Base-by-base conservation (phyloP, 1,284 basidiomycete species). In the Cryptococcus hybrid region DNA sequence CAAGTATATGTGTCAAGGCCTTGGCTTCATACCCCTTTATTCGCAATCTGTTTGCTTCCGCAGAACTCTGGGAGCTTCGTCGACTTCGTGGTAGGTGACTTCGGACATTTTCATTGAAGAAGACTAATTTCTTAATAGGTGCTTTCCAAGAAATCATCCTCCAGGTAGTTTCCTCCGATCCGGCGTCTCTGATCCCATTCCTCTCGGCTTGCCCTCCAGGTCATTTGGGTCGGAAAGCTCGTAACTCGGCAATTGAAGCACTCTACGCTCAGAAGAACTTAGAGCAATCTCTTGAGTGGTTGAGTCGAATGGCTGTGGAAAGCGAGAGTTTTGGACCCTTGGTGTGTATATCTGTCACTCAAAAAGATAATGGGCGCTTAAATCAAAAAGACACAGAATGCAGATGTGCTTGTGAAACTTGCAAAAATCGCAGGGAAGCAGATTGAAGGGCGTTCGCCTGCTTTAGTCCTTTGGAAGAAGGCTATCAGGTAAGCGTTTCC, bases 41-140 rank as follows among this genome's bases (percentile, higher is more conserved):
- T 24, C 35, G 9, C 4, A 30, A 38, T 7, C 43, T 36, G 12
- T 48, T 18, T 11, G 18, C 55, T 40, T 35, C 52, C 13, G 38
- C 38, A 13, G 36, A 51, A 13, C 48, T 55, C 9, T 61, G 59
- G 59, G 59, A 61, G 44, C 40, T 61, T 13, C 50, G 46, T 3
- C 52, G 57, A n/a, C 13, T 61, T 8, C 50, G 47, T 30, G 30
- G 30, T 30, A 30, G 30, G 30, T 30, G 30, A 30, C 4, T 30
- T 30, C 30, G 30, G 30, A 30, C 30, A 30, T 30, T 30, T 4
- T 30, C 30, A 30, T 30, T 30, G 30, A 30, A 30, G 30, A 4
- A 30, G 30, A 30, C 30, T 30, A 30, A 30, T 30, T 30, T 3
- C 4, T 30, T 30, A 30, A 30, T 30, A 57, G 55, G 55, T 30